Evolutionary conservation across 1,284 basidiomycete species (phyloP).

Genomic region (Puccinia triticina): DNA sequence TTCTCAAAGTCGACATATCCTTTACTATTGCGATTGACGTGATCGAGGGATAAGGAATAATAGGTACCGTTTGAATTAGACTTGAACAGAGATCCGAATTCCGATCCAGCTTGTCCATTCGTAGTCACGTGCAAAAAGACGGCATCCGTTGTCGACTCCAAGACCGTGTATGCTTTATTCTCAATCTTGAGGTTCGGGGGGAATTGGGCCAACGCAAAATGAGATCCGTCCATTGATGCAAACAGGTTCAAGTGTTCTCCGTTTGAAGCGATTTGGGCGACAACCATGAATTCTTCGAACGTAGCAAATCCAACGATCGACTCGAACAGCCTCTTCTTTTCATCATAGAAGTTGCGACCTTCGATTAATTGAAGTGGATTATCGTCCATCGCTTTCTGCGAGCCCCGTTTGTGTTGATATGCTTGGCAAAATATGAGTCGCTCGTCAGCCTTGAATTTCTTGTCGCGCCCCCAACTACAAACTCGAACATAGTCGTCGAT

Average conservation of each 20-base stretch:
- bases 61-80: constrained; percentile 98
- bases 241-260: constrained; percentile 71
- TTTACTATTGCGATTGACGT: constrained; percentile 81
- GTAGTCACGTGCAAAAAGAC: constrained; percentile 96
- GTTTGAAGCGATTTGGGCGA: constrained; percentile 74
- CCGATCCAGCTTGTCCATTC: constrained; percentile 72
- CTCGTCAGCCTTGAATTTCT: constrained; percentile 75
- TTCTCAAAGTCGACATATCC: constrained; percentile 99
- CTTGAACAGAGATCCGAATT: constrained; percentile 87
- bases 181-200: constrained; percentile 85
- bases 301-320: constrained; percentile 91
- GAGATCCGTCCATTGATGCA: constrained; percentile 85
- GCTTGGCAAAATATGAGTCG: constrained; percentile 90
- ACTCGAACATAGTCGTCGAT: constrained; percentile 85
- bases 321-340: constrained; percentile 77
- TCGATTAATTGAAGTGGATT: constrained; percentile 79
- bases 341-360: constrained; percentile 74
- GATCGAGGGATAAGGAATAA: constrained; percentile 79
- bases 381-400: constrained; percentile 68
- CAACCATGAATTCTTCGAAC: constrained; percentile 92
- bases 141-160: constrained; percentile 89
- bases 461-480: constrained; percentile 88
- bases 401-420: constrained; percentile 78
- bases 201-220: constrained; percentile 83
- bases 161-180: constrained; percentile 89